Evolutionary conservation across 2,329 filamentous ascomycete genomes (phyloP).

Genomic region (Pyrenochaeta sp.): DNA sequence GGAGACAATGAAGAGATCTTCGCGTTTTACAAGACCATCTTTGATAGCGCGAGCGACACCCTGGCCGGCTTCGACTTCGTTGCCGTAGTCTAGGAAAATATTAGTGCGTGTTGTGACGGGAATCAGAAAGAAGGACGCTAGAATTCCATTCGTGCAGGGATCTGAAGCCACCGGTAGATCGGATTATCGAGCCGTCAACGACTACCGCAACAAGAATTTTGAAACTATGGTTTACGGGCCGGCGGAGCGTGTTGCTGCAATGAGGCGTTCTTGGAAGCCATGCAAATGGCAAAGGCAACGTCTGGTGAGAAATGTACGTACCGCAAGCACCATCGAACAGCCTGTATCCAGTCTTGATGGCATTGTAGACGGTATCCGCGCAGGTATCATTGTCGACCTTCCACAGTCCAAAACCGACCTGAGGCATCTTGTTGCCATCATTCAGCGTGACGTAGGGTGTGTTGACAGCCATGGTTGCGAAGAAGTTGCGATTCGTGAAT

Average conservation of each 20-base stretch:
- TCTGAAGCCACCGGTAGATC: conserved; percentile 32
- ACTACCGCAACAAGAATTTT: conserved; percentile 1
- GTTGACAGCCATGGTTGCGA: conserved; percentile 38
- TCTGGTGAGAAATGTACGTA: conserved; percentile 25
- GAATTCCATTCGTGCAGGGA: conserved; percentile 23
- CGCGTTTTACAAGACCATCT: conserved; percentile 52
- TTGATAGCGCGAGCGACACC: conserved; percentile 50
- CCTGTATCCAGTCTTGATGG: conserved; percentile 50
- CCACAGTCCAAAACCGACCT: conserved; percentile 47
- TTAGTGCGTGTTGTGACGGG: conserved; percentile 6
- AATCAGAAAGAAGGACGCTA: conserved; percentile 20
- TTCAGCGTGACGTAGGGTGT: conserved; percentile 43
- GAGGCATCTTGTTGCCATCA: conserved; percentile 49
- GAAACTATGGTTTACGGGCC: conserved; percentile 7
- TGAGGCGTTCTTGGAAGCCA: background rate
- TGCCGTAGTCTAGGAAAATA: conserved; percentile 45
- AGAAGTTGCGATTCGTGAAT: conserved; percentile 17
- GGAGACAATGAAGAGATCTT: conserved; percentile 90
- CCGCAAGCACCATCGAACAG: conserved; percentile 49
- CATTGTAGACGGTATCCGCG: conserved; percentile 46
- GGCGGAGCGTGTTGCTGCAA: conserved; percentile 4
- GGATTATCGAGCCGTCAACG: conserved; percentile 17
- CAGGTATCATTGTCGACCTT: conserved; percentile 45
- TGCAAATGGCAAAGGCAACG: background rate
- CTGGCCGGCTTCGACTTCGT: conserved; percentile 48